Evolutionary conservation across 2,329 filamentous ascomycete species (phyloP).

Genomic region (Penicillium sp.): DNA sequence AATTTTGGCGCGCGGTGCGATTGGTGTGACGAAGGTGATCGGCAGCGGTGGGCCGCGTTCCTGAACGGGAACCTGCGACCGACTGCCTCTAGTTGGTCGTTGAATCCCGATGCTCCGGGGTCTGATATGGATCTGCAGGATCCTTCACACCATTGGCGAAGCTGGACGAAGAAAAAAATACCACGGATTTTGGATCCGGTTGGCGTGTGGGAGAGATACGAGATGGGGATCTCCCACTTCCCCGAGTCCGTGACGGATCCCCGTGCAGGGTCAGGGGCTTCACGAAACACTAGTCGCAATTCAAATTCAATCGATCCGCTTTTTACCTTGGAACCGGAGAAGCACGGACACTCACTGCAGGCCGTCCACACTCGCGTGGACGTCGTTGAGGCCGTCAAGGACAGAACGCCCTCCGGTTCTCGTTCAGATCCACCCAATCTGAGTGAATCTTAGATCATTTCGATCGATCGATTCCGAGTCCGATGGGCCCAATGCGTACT

Average conservation of each 20-base stretch:
- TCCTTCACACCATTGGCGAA: background rate
- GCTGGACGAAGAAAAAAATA: background rate
- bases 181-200: background rate
- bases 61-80: slow-evolving; percentile 14
- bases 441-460: background rate
- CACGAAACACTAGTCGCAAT: background rate
- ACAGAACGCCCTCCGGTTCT: background rate
- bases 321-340: background rate
- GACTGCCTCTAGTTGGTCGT: slow-evolving; percentile 13
- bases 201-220: background rate
- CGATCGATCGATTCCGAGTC: slow-evolving; percentile 22
- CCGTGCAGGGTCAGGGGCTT: background rate
- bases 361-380: background rate
- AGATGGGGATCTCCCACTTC: background rate
- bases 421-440: slow-evolving; percentile 7
- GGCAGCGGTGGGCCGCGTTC: slow-evolving; percentile 17
- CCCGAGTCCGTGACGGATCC: background rate
- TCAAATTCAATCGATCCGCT: background rate
- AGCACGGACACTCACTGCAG: background rate
- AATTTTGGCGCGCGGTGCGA: slow-evolving; percentile 20
- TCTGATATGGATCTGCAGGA: background rate
- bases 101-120: slow-evolving; percentile 4
- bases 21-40: slow-evolving; percentile 24
- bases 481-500: slow-evolving; percentile 9
- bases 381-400: background rate